phyloP scores from a whole-genome alignment of 495 filamentous ascomycete genomes.

The Bacidia rubella region DNA sequence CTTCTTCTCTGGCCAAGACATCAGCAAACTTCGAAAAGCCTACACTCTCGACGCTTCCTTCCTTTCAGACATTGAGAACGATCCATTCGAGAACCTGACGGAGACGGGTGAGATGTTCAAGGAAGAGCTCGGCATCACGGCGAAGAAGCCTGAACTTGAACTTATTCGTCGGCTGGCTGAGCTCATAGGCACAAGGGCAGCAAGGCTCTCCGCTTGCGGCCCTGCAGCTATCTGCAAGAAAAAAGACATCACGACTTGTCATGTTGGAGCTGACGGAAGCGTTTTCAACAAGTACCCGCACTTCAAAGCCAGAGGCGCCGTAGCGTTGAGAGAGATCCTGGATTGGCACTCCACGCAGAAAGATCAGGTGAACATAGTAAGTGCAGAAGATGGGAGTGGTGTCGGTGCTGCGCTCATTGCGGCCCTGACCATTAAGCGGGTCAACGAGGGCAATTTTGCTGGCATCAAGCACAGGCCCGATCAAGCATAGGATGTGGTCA shows the following conservation, averaged over 20 bases:
- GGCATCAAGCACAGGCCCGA: slow-evolving; percentile 48
- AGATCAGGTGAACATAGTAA: slow-evolving; percentile 73
- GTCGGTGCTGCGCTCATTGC: slow-evolving; percentile 95
- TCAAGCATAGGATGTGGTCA: slow-evolving; percentile 33
- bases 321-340: slow-evolving; percentile 82
- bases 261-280: slow-evolving; percentile 89
- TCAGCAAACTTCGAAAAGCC: slow-evolving; percentile 59
- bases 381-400: slow-evolving; percentile 88
- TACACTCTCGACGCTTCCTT: slow-evolving; percentile 88
- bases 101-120: slow-evolving; percentile 75
- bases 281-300: slow-evolving; percentile 98
- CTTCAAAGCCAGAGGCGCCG: slow-evolving; percentile 82
- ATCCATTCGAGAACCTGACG: slow-evolving; percentile 84
- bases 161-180: slow-evolving; percentile 78
- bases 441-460: slow-evolving; percentile 61
- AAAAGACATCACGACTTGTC: slow-evolving; percentile 76
- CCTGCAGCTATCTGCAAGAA: slow-evolving; percentile 92
- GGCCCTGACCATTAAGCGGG: slow-evolving; percentile 77
- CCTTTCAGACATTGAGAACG: slow-evolving; percentile 89
- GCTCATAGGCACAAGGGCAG: slow-evolving; percentile 86
- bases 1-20: slow-evolving; percentile 76
- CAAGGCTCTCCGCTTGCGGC: slow-evolving; percentile 83
- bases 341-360: slow-evolving; percentile 70
- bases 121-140: slow-evolving; percentile 51
- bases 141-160: slow-evolving; percentile 65